phyloP scores from a whole-genome alignment of 805 yeast species.

The Ogataea neopini region DNA sequence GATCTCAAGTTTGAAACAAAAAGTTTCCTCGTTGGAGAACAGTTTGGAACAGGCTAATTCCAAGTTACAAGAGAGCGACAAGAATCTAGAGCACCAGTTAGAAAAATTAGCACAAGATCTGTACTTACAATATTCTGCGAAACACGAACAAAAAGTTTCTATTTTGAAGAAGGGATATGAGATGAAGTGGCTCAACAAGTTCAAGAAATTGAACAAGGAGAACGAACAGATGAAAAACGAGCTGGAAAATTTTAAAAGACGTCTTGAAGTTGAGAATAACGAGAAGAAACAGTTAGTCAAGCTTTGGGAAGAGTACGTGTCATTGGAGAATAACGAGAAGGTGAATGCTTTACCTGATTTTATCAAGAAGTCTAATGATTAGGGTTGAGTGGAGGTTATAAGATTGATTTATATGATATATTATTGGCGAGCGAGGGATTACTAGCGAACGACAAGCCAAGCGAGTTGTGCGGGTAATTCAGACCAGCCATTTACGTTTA shows the following conservation, averaged over 20 bases:
- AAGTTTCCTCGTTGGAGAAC: constrained; percentile 21
- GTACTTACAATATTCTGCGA: constrained; percentile 71
- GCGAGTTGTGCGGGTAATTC: too few relatives aligned
- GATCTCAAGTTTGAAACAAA: constrained; percentile 16
- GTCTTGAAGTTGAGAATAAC: constrained; percentile 49
- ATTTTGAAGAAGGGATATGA: constrained; percentile 61
- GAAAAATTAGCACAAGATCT: constrained; percentile 68
- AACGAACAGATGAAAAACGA: constrained; percentile 50
- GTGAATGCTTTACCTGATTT: constrained; percentile 23
- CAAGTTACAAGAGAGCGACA: constrained; percentile 41
- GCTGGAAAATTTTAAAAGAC: constrained; percentile 50
- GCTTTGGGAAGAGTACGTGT: constrained; percentile 41
- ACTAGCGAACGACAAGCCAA: too few relatives aligned
- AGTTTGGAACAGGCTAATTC: constrained; percentile 21
- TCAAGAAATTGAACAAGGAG: constrained; percentile 43
- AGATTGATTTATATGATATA: neutral
- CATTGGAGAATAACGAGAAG: constrained; percentile 29
- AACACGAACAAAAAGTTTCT: constrained; percentile 72
- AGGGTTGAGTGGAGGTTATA: neutral
- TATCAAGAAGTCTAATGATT: constrained; percentile 15
- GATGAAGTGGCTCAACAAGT: constrained; percentile 48
- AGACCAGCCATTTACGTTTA: too few relatives aligned
- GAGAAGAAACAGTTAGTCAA: constrained; percentile 60
- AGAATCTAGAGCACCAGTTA: constrained; percentile 53
- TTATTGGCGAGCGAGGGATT: too few relatives aligned